Evolutionary conservation across 2,329 filamentous ascomycete genomes (phyloP).

Genomic region (Ceratocystis papillata): DNA sequence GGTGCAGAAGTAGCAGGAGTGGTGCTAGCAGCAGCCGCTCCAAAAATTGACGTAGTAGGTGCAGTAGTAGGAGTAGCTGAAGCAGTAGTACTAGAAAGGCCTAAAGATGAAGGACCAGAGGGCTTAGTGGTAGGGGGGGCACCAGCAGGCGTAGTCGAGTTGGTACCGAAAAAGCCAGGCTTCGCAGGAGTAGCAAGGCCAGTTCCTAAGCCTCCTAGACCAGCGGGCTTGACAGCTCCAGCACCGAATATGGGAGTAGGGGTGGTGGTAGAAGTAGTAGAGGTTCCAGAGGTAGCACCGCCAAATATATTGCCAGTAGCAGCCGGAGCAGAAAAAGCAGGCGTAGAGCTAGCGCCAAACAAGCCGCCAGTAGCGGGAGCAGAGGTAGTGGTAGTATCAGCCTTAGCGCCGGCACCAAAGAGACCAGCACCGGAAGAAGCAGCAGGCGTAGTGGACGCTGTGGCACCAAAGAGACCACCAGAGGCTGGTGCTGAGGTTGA

Average conservation of each 20-base stretch:
- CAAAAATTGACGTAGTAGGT: slow-evolving; percentile 26
- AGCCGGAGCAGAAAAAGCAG: slow-evolving; percentile 26
- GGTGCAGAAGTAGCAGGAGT: slow-evolving; percentile 25
- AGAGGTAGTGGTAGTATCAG: slow-evolving; percentile 32
- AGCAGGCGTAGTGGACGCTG: slow-evolving; percentile 30
- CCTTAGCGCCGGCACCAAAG: slow-evolving; percentile 31
- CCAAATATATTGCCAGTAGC: not conserved
- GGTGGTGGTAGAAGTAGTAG: slow-evolving; percentile 18
- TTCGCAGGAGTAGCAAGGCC: slow-evolving; percentile 19
- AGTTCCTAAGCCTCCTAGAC: not conserved
- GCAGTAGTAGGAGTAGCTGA: slow-evolving; percentile 28
- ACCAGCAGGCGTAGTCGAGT: slow-evolving; percentile 25
- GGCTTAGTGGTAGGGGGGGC: slow-evolving; percentile 16
- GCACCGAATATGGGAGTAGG: slow-evolving; percentile 25
- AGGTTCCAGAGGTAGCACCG: slow-evolving; percentile 6
- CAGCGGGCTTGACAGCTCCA: slow-evolving; percentile 18
- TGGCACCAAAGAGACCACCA: slow-evolving; percentile 35
- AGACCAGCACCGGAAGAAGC: slow-evolving; percentile 34
- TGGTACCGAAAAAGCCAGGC: slow-evolving; percentile 27
- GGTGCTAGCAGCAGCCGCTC: slow-evolving; percentile 24
- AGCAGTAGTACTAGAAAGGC: slow-evolving; percentile 26
- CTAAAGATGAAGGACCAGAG: slow-evolving; percentile 26
- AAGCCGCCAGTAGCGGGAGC: slow-evolving; percentile 45
- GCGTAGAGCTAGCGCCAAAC: slow-evolving; percentile 28
- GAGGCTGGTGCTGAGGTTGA: slow-evolving; percentile 33